Conservation (phyloP, 2,329 filamentous ascomycete genomes). For the Epicoccum sorghinum region DNA sequence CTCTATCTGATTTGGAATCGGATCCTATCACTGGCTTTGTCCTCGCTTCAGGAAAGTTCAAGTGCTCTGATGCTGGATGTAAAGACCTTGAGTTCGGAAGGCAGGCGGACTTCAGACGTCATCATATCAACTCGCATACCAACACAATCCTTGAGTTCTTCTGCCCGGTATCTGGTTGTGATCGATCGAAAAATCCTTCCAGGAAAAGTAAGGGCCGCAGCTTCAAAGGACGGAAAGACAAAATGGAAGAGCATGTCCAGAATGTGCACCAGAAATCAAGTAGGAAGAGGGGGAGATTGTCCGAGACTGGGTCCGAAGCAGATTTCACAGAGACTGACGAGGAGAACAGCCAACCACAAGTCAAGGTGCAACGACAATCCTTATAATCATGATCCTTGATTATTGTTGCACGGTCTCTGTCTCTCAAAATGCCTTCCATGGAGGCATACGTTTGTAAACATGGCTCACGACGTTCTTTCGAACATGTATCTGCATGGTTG, state of each 20-base stretch:
- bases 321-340: background rate
- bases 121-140: constrained; percentile 30
- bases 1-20: background rate
- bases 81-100: constrained; percentile 31
- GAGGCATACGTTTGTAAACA: constrained; percentile 1
- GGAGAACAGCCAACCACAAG: background rate
- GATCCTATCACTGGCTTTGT: constrained; percentile 33
- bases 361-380: background rate
- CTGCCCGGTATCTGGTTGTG: constrained; percentile 29
- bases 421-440: background rate
- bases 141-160: constrained; percentile 26
- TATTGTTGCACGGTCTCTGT: background rate
- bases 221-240: constrained; percentile 39
- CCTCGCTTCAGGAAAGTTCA: constrained; percentile 30
- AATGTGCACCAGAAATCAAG: constrained; percentile 27
- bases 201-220: constrained; percentile 31
- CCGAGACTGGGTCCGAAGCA: background rate
- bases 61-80: constrained; percentile 30
- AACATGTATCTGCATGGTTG: background rate
- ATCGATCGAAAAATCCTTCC: constrained; percentile 19
- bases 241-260: constrained; percentile 36
- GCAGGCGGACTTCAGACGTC: constrained; percentile 41
- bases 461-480: background rate
- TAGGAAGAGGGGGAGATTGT: constrained; percentile 10
- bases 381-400: background rate